Evolutionary conservation across 768 basidiomycete genomes (phyloP), one percentile per base, ranked within the genome.

Genomic region (Melanogaster broomeanus): DNA sequence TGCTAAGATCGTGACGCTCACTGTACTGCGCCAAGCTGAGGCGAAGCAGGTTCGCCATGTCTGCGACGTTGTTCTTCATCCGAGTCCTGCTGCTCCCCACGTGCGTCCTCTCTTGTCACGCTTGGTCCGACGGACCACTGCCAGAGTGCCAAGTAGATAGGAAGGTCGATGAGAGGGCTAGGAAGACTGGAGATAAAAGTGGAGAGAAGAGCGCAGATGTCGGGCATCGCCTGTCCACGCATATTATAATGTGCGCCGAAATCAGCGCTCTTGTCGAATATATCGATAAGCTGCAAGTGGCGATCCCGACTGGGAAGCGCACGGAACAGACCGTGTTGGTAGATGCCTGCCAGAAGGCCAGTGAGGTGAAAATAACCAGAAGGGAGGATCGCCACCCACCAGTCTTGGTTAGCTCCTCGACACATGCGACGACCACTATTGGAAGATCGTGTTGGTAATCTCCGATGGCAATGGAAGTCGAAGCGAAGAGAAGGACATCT

Each of bases 171-270:
- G 21, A 83, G 65, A 0, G 81, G 74, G 42, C 65, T 64, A 1
- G 81, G 77, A 7, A 83, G 68, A 45, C 74, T 70, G 16, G 73
- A 72, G 47, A 83, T 69, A 53, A 76, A 83, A 2, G 73, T 71
- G 12, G 76, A 73, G 22, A 83, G 59, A 31, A 80, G 65, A 0
- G 77, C 76, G 58, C 75, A 74, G 35, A 79, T 64, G 51, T 77
- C 73, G 1, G 76, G 67, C 55, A 73, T 76, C 1, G 67, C 54
- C 55, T 77, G 74, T 6, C 64, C 61, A 2, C 63, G 68, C 56
- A 74, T 66, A 51, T 45, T 56, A 48, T 63, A 60, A 18, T 62
- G 25, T 27, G 59, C 45, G 34, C 62, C 57, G 46, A 64, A 50
- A 44, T 61, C 51, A 10, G 61, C 42, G 28, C 62, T 65, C 18